phyloP scores from a whole-genome alignment of 805 yeast species.

The Cyberlindnera mississippiensis region DNA sequence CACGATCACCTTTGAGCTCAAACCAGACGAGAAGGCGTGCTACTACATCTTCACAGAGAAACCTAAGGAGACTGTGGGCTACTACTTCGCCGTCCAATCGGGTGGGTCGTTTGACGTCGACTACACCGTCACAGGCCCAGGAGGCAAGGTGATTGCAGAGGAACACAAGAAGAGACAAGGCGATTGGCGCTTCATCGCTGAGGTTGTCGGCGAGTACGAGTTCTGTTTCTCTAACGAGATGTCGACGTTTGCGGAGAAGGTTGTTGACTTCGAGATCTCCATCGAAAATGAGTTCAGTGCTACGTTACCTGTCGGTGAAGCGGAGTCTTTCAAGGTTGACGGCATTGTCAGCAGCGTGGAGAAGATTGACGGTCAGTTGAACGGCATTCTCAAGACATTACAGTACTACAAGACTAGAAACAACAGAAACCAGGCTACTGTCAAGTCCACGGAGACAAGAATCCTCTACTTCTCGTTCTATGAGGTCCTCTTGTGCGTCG shows the following conservation, averaged over 20 bases:
- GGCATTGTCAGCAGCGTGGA: slow-evolving; percentile 40
- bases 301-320: slow-evolving; percentile 28
- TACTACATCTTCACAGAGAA: slow-evolving; percentile 64
- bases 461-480: slow-evolving; percentile 73
- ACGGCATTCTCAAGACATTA: slow-evolving; percentile 52
- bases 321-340: slow-evolving; percentile 49
- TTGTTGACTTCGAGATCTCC: slow-evolving; percentile 59
- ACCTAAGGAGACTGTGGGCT: slow-evolving; percentile 58
- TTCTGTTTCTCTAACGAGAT: slow-evolving; percentile 63
- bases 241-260: slow-evolving; percentile 71
- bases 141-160: slow-evolving; percentile 40
- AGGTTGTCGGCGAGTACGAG: slow-evolving; percentile 55
- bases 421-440: slow-evolving; percentile 86
- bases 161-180: slow-evolving; percentile 61
- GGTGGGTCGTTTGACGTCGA: slow-evolving; percentile 70
- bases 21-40: slow-evolving; percentile 73
- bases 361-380: slow-evolving; percentile 56
- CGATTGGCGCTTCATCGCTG: slow-evolving; percentile 54
- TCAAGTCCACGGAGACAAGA: slow-evolving; percentile 74
- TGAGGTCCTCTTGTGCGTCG: slow-evolving; percentile 69
- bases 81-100: slow-evolving; percentile 63
- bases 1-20: slow-evolving; percentile 68
- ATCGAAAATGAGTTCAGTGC: slow-evolving; percentile 41
- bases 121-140: slow-evolving; percentile 56
- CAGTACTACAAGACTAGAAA: slow-evolving; percentile 88